Evolutionary conservation across 129 eudicot genomes (phyloP).

Genomic region (Tagetes patula): DNA sequence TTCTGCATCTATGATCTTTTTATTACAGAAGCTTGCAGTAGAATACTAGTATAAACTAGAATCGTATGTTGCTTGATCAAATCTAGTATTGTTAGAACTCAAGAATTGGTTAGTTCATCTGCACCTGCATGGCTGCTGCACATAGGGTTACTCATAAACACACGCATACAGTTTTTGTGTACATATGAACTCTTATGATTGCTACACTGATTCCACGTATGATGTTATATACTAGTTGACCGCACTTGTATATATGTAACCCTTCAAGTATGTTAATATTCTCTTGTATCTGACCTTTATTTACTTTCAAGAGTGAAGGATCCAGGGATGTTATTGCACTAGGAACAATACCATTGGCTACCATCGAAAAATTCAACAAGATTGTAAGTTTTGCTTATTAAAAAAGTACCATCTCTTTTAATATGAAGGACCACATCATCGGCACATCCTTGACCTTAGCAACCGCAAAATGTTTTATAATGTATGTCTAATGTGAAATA

Average conservation of each 20-base stretch:
- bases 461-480: too few relatives aligned
- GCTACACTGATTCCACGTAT: background rate
- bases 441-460: background rate
- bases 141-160: slow-evolving; percentile 13
- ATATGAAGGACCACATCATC: background rate
- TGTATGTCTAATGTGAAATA: too few relatives aligned
- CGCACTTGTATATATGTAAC: slow-evolving; percentile 10
- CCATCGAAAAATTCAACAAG: slow-evolving; percentile 88
- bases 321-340: slow-evolving; percentile 72
- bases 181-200: slow-evolving; percentile 1
- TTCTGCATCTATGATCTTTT: slow-evolving; percentile 18
- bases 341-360: slow-evolving; percentile 91
- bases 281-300: slow-evolving; percentile 21
- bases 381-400: slow-evolving; percentile 56
- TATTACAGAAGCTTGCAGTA: background rate
- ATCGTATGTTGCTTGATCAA: slow-evolving; percentile 1
- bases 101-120: background rate
- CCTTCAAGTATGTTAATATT: background rate
- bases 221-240: slow-evolving; percentile 1
- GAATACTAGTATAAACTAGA: background rate
- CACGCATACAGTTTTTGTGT: background rate
- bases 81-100: slow-evolving; percentile 8
- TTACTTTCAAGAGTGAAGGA: slow-evolving; percentile 69
- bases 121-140: background rate
- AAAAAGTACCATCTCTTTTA: background rate